Percentiles rank a stretch among this genome's conserved stretches.
phyloP scores from a whole-genome alignment of 2,329 filamentous ascomycete species.

The Aulographum hederae region DNA sequence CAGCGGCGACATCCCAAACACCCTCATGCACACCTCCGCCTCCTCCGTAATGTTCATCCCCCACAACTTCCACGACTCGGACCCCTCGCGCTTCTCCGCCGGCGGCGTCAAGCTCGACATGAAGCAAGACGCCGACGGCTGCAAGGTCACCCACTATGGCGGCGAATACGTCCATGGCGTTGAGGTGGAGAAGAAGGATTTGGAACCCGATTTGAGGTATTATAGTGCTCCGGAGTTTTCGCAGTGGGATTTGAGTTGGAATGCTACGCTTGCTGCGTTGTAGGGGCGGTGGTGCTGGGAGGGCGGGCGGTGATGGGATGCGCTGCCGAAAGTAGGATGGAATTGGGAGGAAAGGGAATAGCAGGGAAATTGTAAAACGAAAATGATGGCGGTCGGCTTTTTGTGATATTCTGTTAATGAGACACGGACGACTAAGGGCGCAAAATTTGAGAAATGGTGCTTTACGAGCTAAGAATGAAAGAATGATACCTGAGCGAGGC shows the following conservation, averaged over 20 bases:
- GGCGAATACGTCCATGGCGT: constrained; percentile 1
- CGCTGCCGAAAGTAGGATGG: too few relatives aligned
- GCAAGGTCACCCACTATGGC: constrained; percentile 3
- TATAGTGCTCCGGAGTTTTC: constrained; percentile 1
- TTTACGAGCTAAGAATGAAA: too few relatives aligned
- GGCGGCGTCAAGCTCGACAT: constrained; percentile 14
- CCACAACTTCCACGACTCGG: constrained; percentile 13
- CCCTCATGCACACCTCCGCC: constrained; percentile 12
- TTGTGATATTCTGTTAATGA: too few relatives aligned
- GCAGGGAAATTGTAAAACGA: too few relatives aligned
- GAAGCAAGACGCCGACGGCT: background rate
- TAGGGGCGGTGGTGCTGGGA: too few relatives aligned
- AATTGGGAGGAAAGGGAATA: too few relatives aligned
- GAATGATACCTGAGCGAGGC: too few relatives aligned
- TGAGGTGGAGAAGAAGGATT: background rate
- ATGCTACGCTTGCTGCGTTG: constrained; percentile 2
- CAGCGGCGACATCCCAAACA: constrained; percentile 24
- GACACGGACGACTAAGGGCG: too few relatives aligned
- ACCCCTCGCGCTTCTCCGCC: constrained; percentile 11
- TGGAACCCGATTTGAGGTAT: constrained; percentile 1
- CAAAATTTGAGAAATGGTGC: too few relatives aligned
- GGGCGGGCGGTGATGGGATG: too few relatives aligned
- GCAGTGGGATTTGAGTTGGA: constrained; percentile 1
- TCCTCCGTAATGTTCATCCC: constrained; percentile 14
- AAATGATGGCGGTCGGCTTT: too few relatives aligned